Conservation (phyloP, 257 asterid species). For the Solanum chmielewskii region DNA sequence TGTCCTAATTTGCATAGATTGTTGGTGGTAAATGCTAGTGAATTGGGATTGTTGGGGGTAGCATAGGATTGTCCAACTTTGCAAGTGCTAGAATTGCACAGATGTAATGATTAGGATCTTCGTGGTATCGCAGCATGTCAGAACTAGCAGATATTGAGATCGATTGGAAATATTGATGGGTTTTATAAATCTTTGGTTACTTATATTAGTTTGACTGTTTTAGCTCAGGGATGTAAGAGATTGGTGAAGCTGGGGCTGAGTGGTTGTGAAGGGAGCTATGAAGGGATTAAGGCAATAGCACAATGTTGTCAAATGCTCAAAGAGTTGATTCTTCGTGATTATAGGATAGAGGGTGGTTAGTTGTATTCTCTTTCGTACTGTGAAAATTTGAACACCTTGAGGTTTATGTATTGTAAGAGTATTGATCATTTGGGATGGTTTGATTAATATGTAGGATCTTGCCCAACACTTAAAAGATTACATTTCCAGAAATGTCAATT, state of each 20-base stretch:
- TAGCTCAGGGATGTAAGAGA: slow-evolving; percentile 69
- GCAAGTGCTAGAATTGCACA: slow-evolving; percentile 56
- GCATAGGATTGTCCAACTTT: slow-evolving; percentile 59
- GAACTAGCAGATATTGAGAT: slow-evolving; percentile 48
- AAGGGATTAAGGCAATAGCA: slow-evolving; percentile 59
- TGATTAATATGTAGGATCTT: slow-evolving; percentile 33
- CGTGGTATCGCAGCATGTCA: slow-evolving; percentile 59
- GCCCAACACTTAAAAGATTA: slow-evolving; percentile 38
- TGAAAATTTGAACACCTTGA: slow-evolving; percentile 42
- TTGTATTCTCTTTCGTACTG: slow-evolving; percentile 45
- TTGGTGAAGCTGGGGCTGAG: slow-evolving; percentile 57
- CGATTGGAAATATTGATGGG: slow-evolving; percentile 38
- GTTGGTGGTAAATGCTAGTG: slow-evolving; percentile 48
- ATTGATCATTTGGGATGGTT: slow-evolving; percentile 26
- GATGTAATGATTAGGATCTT: slow-evolving; percentile 52
- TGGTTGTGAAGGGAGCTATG: slow-evolving; percentile 63
- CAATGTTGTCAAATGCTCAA: slow-evolving; percentile 67
- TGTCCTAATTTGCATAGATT: slow-evolving; percentile 51
- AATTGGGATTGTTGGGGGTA: slow-evolving; percentile 48
- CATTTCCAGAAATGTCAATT: slow-evolving; percentile 60
- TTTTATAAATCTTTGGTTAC: slow-evolving; percentile 39
- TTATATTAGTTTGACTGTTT: slow-evolving; percentile 54
- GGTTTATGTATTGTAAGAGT: slow-evolving; percentile 45
- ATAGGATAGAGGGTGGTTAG: slow-evolving; percentile 71
- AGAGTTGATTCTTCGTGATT: slow-evolving; percentile 39